Evolutionary conservation across 345 rosid genomes (phyloP), one percentile per base, ranked within the genome.

Genomic region (Salix brachista): DNA sequence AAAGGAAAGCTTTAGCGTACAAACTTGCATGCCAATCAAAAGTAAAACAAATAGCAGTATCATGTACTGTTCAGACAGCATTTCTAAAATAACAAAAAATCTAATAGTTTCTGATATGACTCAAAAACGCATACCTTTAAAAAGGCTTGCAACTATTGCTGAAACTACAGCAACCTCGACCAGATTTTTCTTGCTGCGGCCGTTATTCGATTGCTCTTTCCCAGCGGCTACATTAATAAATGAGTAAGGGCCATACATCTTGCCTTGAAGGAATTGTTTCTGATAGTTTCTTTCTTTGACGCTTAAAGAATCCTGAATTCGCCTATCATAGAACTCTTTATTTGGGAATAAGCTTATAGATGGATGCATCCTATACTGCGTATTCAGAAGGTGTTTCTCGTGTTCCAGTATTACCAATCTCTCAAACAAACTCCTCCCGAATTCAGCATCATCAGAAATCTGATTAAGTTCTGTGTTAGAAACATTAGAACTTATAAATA

Each of bases 241-340:
- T 14, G 91, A 87, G 83, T 83, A 85, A 2, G 91, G 69, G 2
- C 85, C 84, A 69, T 77, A 89, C 83, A 87, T 87, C 28, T 56
- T 65, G 44, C 83, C 88, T 2, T 68, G 81, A 71, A 89, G 85
- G 9, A 71, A 78, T 3, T 5, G 65, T 74, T 44, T 78, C 21
- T 58, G 61, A 21, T 72, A 67, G 50, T 62, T 79, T 41, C 34
- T 68, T 12, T 11, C 41, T 65, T 72, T 72, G 23, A 82, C 82
- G 13, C 4, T 58, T 39, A 65, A 12, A 23, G 80, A 80, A 65
- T 84, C 82, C 23, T 50, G 16, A 30, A 83, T 75, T 26, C 5
- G 54, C 32, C 30, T 42, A 6, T 9, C 37, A 64, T 83, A 83
- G 72, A 83, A 83, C 69, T 71, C 72, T n/a, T 19, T 69, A 19